Evolutionary conservation across 768 basidiomycete genomes (phyloP), one percentile per base, ranked within the genome.

Genomic region (Kwoniella europaea): DNA sequence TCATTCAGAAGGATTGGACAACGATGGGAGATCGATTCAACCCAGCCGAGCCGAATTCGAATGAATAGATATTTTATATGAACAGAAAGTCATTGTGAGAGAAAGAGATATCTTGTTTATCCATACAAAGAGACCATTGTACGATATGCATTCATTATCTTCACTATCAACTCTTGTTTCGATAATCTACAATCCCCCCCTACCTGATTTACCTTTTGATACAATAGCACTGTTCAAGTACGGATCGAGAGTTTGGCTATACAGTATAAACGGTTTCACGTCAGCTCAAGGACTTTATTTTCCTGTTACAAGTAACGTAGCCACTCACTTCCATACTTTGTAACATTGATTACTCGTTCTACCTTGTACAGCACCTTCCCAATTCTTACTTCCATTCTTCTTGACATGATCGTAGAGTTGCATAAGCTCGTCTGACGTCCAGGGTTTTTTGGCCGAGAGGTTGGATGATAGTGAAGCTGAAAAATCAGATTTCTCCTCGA

Each of bases 401-500:
- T 15, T 44, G 22, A 65, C 68, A 43, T 63, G 63, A 20, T 69
- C 68, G 63, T 56, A 64, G 10, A 69, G 63, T 29, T 69, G 68
- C 18, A 24, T 16, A 10, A 69, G 55, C 42, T 69, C 68, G 41
- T 69, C 68, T 15, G 44, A 27, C 5, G 68, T 64, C 68, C 68
- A 69, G 12, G 46, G 18, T 50, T 15, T 50, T 18, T 50, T 50
- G 46, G 46, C 18, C 12, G 46, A 6, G 0, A 18, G 18, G 46
- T 18, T 50, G 46, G 46, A 10, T 50, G 46, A 50, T 4, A 15
- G 46, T 50, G 46, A 50, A 16, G 46, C 4, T 50, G 46, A 15
- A 18, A 15, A 15, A 4, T 6, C 18, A 15, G 46, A 18, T 16
- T 50, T 50, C 35, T 35, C 4, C 35, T 35, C 35, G 35, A 35